Conservation (phyloP, 164 flowering plant species). For the Cinnamomum micranthum region DNA sequence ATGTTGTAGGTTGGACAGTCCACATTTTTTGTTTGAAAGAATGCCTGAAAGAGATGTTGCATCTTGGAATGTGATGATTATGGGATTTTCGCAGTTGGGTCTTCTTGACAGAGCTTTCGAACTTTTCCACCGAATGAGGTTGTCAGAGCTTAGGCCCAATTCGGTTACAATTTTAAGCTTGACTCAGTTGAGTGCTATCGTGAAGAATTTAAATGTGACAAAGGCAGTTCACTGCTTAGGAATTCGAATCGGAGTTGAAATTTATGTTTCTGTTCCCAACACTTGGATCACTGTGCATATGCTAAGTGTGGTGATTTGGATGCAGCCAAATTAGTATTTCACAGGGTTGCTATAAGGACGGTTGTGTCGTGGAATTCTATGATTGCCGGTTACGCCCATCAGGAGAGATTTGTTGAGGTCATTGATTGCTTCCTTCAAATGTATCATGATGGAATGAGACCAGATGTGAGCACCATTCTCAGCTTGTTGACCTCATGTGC, state of each 20-base stretch:
- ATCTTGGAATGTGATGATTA: slow-evolving; percentile 57
- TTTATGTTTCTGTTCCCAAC: slow-evolving; percentile 47
- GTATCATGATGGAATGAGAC: slow-evolving; percentile 34
- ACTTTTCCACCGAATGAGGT: slow-evolving; percentile 40
- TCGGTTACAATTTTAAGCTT: slow-evolving; percentile 43
- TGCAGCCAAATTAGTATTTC: slow-evolving; percentile 40
- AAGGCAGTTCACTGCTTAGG: slow-evolving; percentile 43
- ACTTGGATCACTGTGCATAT: slow-evolving; percentile 52
- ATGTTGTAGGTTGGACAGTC: slow-evolving; percentile 29
- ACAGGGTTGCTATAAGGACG: slow-evolving; percentile 23
- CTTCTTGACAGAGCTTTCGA: slow-evolving; percentile 18
- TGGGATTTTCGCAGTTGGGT: slow-evolving; percentile 44
- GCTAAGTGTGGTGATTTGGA: slow-evolving; percentile 45
- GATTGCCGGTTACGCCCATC: slow-evolving; percentile 39
- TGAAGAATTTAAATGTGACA: slow-evolving; percentile 21
- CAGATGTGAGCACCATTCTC: slow-evolving; percentile 48
- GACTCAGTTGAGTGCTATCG: slow-evolving; percentile 23
- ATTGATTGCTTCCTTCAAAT: slow-evolving; percentile 27
- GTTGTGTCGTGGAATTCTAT: slow-evolving; percentile 64
- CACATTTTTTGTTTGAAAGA: slow-evolving; percentile 36
- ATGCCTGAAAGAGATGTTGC: slow-evolving; percentile 52
- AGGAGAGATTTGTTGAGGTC: slow-evolving; percentile 19
- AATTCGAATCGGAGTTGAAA: slow-evolving; percentile 30
- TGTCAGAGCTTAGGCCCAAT: slow-evolving; percentile 36
- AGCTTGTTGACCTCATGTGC: slow-evolving; percentile 43